Evolutionary conservation across 2,329 filamentous ascomycete genomes (phyloP).

Genomic region (Escovopsis weberi): DNA sequence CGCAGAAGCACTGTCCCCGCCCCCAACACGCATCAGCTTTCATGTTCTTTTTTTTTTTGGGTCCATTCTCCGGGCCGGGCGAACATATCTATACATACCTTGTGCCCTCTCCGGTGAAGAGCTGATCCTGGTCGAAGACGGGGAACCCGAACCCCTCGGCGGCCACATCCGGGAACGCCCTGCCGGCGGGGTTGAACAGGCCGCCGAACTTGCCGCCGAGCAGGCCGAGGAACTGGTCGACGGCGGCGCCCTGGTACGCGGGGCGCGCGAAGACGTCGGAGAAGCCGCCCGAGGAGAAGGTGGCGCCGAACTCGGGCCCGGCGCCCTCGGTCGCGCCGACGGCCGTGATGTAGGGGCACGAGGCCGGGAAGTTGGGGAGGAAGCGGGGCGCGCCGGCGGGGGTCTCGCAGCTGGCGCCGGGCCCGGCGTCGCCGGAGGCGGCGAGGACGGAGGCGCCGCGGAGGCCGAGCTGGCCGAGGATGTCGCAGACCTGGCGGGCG

Average conservation of each 20-base stretch:
- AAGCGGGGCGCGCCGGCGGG: conserved; percentile 23
- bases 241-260: conserved; percentile 30
- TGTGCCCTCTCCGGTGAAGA: conserved; percentile 16
- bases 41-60: too few species aligned
- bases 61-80: too few species aligned
- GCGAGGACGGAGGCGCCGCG: conserved; percentile 55
- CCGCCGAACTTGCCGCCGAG: conserved; percentile 33
- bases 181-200: conserved; percentile 32
- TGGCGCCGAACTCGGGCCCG: conserved; percentile 36
- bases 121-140: conserved; percentile 17
- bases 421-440: conserved; percentile 41
- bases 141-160: conserved; percentile 31
- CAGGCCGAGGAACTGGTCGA: conserved; percentile 26
- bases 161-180: conserved; percentile 47
- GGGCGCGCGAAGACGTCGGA: conserved; percentile 31
- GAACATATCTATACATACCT: conserved; percentile 12
- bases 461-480: conserved; percentile 49
- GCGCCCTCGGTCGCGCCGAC: conserved; percentile 42
- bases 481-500: conserved; percentile 33
- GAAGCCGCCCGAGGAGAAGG: conserved; percentile 39
- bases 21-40: background rate
- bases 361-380: conserved; percentile 20
- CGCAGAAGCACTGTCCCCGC: conserved; percentile 32
- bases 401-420: conserved; percentile 20
- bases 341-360: conserved; percentile 46